A percentile compares a stretch with the other conserved stretches of the same genome.
Conservation (phyloP, 208 protist genomes). For the Naegleria fowleri region DNA sequence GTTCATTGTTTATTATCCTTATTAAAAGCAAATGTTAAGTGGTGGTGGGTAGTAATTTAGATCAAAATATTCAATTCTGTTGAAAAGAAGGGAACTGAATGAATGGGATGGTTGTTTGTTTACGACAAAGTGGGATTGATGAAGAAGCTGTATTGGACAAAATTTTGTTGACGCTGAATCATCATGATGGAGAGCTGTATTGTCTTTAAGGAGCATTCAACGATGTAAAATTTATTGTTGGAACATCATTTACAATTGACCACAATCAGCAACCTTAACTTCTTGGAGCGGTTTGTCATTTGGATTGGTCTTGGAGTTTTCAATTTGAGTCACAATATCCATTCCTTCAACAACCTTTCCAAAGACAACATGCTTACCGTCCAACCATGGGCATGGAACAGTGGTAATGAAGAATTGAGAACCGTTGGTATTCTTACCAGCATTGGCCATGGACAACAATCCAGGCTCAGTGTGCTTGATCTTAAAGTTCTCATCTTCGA, state of each 20-base stretch:
- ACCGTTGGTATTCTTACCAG: constrained; percentile 69
- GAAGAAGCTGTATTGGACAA: too few relatives aligned
- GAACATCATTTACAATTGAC: neutral
- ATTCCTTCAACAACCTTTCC: constrained; percentile 76
- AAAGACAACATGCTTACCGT: constrained; percentile 91
- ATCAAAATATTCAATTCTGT: too few relatives aligned
- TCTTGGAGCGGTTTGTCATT: constrained; percentile 36
- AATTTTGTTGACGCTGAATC: too few relatives aligned
- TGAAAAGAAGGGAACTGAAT: too few relatives aligned
- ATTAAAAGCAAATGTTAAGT: too few relatives aligned
- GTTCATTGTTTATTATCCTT: too few relatives aligned
- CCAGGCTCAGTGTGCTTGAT: constrained; percentile 69
- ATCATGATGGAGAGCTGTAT: too few relatives aligned
- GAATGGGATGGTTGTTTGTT: too few relatives aligned
- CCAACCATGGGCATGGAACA: constrained; percentile 71
- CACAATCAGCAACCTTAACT: neutral
- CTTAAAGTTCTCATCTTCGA: constrained; percentile 88
- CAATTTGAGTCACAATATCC: constrained; percentile 66
- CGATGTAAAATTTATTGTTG: neutral
- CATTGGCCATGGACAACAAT: constrained; percentile 83
- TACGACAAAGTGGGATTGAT: too few relatives aligned
- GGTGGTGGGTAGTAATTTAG: too few relatives aligned
- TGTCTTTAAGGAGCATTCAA: too few relatives aligned
- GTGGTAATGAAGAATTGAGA: constrained; percentile 87
- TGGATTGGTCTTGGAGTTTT: constrained; percentile 63